Percentiles rank a stretch among this genome's conserved stretches.
These are phyloP conservation scores for Corylus heterophylla DNA, from an alignment of 306 rosid genomes.

Conservation along the genomic window DNA sequence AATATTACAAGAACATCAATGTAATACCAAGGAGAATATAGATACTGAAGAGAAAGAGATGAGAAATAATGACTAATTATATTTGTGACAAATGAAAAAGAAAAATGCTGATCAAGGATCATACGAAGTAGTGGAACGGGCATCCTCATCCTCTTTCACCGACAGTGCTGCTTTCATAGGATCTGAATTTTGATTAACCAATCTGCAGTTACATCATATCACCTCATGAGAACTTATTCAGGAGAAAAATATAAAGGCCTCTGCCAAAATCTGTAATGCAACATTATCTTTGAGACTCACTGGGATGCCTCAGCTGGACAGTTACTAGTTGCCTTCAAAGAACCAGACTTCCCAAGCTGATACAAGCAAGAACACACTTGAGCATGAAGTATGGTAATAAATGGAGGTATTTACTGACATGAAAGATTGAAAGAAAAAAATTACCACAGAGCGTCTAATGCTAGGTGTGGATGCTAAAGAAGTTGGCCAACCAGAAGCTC, in stretches of 20 bases:
- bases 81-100: no score
- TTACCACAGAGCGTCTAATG: slow-evolving; percentile 48
- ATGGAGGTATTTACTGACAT: slow-evolving; percentile 3
- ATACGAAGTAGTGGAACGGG: slow-evolving; percentile 80
- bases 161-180: slow-evolving; percentile 43
- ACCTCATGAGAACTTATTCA: slow-evolving; percentile 16
- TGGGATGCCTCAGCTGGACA: slow-evolving; percentile 42
- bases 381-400: slow-evolving; percentile 23
- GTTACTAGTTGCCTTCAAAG: slow-evolving; percentile 38
- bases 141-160: slow-evolving; percentile 70
- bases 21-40: slow-evolving; percentile 8
- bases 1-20: slow-evolving; percentile 6
- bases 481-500: slow-evolving; percentile 36
- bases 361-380: slow-evolving; percentile 3
- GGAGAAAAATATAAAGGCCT: neutral
- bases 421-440: slow-evolving; percentile 1
- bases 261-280: neutral
- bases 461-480: slow-evolving; percentile 51
- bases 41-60: neutral
- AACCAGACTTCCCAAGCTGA: slow-evolving; percentile 55
- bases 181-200: slow-evolving; percentile 47
- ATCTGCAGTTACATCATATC: slow-evolving; percentile 45
- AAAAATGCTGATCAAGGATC: slow-evolving; percentile 25
- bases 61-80: no score
- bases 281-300: slow-evolving; percentile 42